Evolutionary conservation across 352 stramenopile species (phyloP).

Genomic region (Paralagenidium karlingii): DNA sequence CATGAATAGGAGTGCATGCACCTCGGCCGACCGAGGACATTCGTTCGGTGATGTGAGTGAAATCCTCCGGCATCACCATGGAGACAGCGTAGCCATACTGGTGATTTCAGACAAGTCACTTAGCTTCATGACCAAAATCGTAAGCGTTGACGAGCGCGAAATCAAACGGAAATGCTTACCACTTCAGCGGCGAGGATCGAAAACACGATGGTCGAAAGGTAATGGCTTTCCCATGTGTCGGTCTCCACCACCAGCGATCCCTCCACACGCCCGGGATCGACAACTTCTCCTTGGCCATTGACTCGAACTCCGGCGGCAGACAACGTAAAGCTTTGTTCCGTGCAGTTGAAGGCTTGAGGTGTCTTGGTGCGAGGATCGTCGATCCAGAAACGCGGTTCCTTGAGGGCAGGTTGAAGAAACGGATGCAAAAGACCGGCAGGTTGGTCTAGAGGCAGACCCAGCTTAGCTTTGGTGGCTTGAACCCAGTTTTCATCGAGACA

Average conservation of each 20-base stretch:
- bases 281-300: slow-evolving; percentile 3
- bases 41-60: slow-evolving; percentile 23
- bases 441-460: no score
- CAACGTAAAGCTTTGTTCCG: slow-evolving; percentile 3
- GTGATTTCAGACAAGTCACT: no score
- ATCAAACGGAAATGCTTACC: slow-evolving; percentile 7
- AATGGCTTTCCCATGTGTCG: no score
- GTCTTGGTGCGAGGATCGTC: slow-evolving; percentile 11
- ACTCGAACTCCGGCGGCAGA: slow-evolving; percentile 10
- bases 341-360: slow-evolving; percentile 4
- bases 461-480: no score
- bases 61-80: no score
- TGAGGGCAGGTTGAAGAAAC: no score
- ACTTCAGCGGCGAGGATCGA: slow-evolving; percentile 34
- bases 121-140: no score
- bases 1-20: slow-evolving; percentile 29
- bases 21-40: slow-evolving; percentile 19
- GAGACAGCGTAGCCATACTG: no score
- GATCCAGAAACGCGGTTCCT: no score
- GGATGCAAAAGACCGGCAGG: no score
- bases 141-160: no score
- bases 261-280: slow-evolving; percentile 5
- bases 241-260: slow-evolving; percentile 16
- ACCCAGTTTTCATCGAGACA: no score
- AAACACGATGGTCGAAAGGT: slow-evolving; percentile 24